A percentile compares a stretch with the other conserved stretches of the same genome.
Evolutionary conservation across 768 basidiomycete genomes (phyloP).

Genomic region (Pilatotrama ljubarskyi): DNA sequence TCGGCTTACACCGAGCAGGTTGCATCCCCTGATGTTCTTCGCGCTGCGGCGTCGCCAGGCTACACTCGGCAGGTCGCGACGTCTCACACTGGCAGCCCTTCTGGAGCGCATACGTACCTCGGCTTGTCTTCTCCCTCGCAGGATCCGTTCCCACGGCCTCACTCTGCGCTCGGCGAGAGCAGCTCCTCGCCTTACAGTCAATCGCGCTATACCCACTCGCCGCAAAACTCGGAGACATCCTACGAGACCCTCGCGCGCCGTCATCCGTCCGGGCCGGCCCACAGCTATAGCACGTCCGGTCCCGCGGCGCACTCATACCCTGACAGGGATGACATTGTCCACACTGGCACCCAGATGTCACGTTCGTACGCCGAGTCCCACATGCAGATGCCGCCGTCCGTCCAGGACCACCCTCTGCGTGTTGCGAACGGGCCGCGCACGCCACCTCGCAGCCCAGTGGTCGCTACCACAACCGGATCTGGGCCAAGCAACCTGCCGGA

Average conservation of each 20-base stretch:
- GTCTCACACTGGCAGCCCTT: neutral
- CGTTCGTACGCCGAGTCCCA: conserved; percentile 7
- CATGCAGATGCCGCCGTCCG: neutral
- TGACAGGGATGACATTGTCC: neutral
- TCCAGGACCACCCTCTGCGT: conserved; percentile 6
- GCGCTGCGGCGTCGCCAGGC: conserved; percentile 4
- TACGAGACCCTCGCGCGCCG: conserved; percentile 3
- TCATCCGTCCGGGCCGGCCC: neutral
- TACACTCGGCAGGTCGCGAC: conserved; percentile 5
- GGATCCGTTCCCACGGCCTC: conserved; percentile 64
- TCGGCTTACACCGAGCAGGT: conserved; percentile 1
- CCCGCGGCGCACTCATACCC: conserved; percentile 1
- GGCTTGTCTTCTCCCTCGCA: conserved; percentile 39
- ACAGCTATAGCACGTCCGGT: conserved; percentile 10
- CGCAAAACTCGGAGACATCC: conserved; percentile 10
- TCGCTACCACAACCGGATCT: conserved; percentile 41
- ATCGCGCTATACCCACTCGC: conserved; percentile 14
- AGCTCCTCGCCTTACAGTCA: conserved; percentile 33
- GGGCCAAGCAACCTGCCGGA: conserved; percentile 32
- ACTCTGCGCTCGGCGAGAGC: conserved; percentile 58
- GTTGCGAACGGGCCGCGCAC: conserved; percentile 26
- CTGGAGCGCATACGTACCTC: conserved; percentile 2
- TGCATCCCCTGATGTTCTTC: conserved; percentile 1
- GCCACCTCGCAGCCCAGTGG: conserved; percentile 63
- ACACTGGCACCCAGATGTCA: neutral